Base-by-base conservation (phyloP, 2,329 filamentous ascomycete species). In the Penicillium paneum region DNA sequence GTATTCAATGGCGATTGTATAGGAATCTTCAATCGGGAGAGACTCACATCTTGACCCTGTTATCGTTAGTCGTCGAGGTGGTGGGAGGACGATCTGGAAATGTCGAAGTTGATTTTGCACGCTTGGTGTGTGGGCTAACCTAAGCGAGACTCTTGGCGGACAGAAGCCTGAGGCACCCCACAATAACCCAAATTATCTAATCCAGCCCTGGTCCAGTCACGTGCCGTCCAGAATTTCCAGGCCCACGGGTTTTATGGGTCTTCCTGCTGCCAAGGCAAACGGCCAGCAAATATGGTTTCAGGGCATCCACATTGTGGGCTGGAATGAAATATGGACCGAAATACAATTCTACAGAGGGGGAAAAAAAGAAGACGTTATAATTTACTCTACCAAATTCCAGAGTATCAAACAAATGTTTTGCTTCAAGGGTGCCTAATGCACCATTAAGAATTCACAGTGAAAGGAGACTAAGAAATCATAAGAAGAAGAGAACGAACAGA, bases 1-100 rank as follows among this genome's bases (percentile, higher is more conserved):
- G 50, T 39, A 46, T 60, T 57, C 42, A 45, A 44, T 40, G 26
- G 39, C 45, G 26, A 38, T 24, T 34, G 46, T 58, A 49, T 41
- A 42, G 40, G n/a, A 40, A 48, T 56, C 29, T 46, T 46, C 42
- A 35, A 41, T 35, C 44, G 39, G 43, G 41, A 34, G 28, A 42
- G 39, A 75, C 74, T 75, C 63, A 76, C 74, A 76, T 76, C 74
- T 74, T 76, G 74, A 73, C 71, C 74, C 74, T 76, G 73, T 72
- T 74, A 71, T 75, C 71, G 73, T 76, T 76, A 75, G 73, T 76
- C 69, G 72, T 73, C 71, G 72, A 70, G 68, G 71, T 73, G 68
- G 67, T 74, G 68, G 67, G 69, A 71, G 63, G 67, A 70, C 69
- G 69, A 70, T 73, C 67, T 65, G 69, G 68, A 68, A 67, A 66